A percentile compares a stretch with the other conserved stretches of the same genome.
Conservation (phyloP, 2,329 filamentous ascomycete genomes). For the Cladorrhinum sp. region DNA sequence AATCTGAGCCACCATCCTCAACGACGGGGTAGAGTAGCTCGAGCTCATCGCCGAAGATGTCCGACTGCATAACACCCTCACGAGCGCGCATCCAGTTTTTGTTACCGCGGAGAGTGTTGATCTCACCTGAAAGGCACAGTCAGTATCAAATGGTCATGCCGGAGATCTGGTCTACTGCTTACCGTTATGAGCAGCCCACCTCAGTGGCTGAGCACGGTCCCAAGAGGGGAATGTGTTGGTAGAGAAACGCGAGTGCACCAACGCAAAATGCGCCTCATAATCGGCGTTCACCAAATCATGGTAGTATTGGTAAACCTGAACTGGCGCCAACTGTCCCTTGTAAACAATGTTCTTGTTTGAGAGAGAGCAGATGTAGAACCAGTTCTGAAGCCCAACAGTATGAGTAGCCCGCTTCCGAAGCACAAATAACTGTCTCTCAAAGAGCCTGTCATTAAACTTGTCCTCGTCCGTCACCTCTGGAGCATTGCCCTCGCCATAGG, state of each 20-base stretch:
- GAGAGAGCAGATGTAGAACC: slow-evolving; percentile 97
- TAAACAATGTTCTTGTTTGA: slow-evolving; percentile 99
- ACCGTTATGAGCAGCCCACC: slow-evolving; percentile 97
- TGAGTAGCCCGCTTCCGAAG: slow-evolving; percentile 93
- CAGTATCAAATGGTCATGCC: slow-evolving; percentile 13
- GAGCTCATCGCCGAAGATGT: slow-evolving; percentile 88
- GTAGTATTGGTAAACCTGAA: slow-evolving; percentile 97
- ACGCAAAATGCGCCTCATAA: slow-evolving; percentile 93
- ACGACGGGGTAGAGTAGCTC: slow-evolving; percentile 90
- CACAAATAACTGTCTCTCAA: slow-evolving; percentile 91
- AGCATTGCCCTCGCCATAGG: slow-evolving; percentile 77
- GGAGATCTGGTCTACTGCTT: slow-evolving; percentile 30
- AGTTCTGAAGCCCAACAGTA: slow-evolving; percentile 92
- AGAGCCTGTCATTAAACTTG: slow-evolving; percentile 77
- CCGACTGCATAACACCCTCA: slow-evolving; percentile 90
- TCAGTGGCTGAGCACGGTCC: slow-evolving; percentile 92
- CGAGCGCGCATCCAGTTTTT: slow-evolving; percentile 99
- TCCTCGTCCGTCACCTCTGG: slow-evolving; percentile 76
- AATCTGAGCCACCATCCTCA: slow-evolving; percentile 94
- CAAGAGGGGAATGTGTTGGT: slow-evolving; percentile 98
- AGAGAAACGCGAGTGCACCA: slow-evolving; percentile 95
- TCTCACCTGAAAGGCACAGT: slow-evolving; percentile 58
- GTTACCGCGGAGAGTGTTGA: slow-evolving; percentile 94
- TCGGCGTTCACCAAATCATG: slow-evolving; percentile 95
- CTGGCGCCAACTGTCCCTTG: slow-evolving; percentile 91